Evolutionary conservation across 768 basidiomycete species (phyloP).

Genomic region (Gloeostereum incarnatum): DNA sequence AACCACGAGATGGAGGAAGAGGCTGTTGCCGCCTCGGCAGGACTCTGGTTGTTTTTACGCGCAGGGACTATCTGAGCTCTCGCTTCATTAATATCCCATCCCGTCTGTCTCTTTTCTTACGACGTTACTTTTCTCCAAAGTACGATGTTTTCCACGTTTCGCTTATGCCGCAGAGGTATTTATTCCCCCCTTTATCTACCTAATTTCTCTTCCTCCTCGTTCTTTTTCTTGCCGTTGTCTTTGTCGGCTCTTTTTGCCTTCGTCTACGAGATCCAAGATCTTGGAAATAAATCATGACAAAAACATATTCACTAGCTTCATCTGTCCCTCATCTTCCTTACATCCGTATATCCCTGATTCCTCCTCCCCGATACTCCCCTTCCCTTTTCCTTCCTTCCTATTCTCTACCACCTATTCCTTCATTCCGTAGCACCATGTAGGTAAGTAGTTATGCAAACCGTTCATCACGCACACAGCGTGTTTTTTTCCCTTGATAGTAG

Average conservation of each 20-base stretch:
- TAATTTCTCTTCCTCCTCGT: conserved; percentile 23
- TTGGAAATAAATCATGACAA: too few relatives aligned
- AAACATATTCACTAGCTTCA: conserved; percentile 25
- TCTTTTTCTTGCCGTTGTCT: conserved; percentile 22
- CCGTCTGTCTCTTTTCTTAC: conserved; percentile 13
- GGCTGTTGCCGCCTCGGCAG: background rate
- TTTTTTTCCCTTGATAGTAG: background rate
- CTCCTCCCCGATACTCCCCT: conserved; percentile 8
- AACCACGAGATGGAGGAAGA: conserved; percentile 11
- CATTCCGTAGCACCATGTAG: conserved; percentile 16
- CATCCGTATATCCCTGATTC: conserved; percentile 10
- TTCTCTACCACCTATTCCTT: conserved; percentile 11
- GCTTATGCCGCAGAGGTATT: too few relatives aligned
- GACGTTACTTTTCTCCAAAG: too few relatives aligned
- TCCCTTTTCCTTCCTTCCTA: conserved; percentile 12
- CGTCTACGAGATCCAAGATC: too few relatives aligned
- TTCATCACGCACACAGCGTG: background rate
- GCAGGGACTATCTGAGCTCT: background rate
- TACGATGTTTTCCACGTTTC: too few relatives aligned
- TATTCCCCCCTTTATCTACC: conserved; percentile 18
- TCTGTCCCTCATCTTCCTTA: conserved; percentile 18
- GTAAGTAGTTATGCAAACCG: conserved; percentile 36
- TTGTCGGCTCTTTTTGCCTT: conserved; percentile 9
- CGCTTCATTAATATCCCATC: conserved; percentile 22
- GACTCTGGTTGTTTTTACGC: background rate